phyloP scores from a whole-genome alignment of 2,329 filamentous ascomycete genomes.

The Scedosporium minutisporum region DNA sequence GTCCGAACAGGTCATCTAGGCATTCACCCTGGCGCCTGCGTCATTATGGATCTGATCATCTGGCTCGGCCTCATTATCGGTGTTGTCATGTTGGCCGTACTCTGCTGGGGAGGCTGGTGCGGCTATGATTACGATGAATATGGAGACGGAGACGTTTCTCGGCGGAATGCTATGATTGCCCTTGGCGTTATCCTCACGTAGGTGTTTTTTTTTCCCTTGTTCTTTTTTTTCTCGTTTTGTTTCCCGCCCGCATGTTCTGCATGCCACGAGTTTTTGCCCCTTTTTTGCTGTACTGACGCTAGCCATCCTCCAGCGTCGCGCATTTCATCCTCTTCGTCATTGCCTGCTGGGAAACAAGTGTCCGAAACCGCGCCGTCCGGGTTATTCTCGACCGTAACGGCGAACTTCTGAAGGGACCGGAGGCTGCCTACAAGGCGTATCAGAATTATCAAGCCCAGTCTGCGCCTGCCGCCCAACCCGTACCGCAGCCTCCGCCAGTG shows the following conservation, averaged over 20 bases:
- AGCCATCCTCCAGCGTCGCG: conserved; percentile 6
- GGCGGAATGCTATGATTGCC: neutral
- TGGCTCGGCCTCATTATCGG: conserved; percentile 9
- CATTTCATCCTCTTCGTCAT: conserved; percentile 15
- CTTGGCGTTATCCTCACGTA: neutral
- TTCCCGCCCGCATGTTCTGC: neutral
- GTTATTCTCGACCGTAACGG: conserved; percentile 10
- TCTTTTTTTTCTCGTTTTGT: neutral
- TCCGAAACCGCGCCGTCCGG: conserved; percentile 10
- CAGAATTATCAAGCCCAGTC: neutral
- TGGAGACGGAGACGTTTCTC: neutral
- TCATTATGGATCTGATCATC: conserved; percentile 10
- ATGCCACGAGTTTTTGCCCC: neutral
- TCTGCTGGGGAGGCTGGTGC: neutral
- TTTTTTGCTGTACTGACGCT: neutral
- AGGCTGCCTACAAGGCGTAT: neutral
- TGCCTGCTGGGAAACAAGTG: conserved; percentile 13
- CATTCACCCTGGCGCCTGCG: conserved; percentile 10
- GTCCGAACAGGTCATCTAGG: conserved; percentile 9
- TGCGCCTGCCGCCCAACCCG: neutral
- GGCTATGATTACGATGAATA: neutral
- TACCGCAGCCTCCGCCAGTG: neutral
- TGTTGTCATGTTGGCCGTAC: neutral
- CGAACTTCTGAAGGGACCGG: neutral
- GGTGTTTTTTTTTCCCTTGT: neutral